phyloP scores from a whole-genome alignment of 345 rosid species.

The Hibiscus tridactylites region DNA sequence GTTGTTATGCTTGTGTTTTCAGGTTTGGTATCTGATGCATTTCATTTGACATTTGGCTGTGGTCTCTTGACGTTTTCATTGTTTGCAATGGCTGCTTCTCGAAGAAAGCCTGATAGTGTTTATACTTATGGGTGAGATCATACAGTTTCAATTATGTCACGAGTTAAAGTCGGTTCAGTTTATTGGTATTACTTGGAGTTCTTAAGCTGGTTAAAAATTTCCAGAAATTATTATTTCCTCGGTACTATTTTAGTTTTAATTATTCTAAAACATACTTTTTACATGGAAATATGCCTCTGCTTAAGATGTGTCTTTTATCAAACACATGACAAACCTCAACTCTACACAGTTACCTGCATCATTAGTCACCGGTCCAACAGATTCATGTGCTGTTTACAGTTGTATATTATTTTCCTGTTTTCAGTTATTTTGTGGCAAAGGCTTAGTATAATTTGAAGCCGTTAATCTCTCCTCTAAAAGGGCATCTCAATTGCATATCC shows the following conservation, averaged over 20 bases:
- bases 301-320: not conserved
- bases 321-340: not conserved
- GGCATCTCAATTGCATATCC: not conserved
- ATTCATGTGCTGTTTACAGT: not conserved
- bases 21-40: slow-evolving; percentile 99
- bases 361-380: not conserved
- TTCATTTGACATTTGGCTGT: slow-evolving; percentile 97
- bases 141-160: not conserved
- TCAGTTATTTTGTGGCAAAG: not conserved
- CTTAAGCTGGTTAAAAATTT: not conserved
- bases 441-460: not conserved
- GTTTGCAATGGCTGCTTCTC: slow-evolving; percentile 83
- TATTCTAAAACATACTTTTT: not conserved
- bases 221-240: not conserved
- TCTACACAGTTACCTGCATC: not conserved
- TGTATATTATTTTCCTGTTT: not conserved
- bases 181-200: slow-evolving; percentile 1
- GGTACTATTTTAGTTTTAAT: not conserved
- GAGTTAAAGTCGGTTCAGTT: not conserved
- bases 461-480: not conserved
- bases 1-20: slow-evolving; percentile 12
- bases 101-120: slow-evolving; percentile 60
- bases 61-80: slow-evolving; percentile 86
- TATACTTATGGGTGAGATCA: slow-evolving; percentile 84
- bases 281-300: not conserved